Percentiles rank a stretch among this genome's conserved stretches.
Conservation (phyloP, 306 rosid genomes). For the Pterocarpus macrocarpus region DNA sequence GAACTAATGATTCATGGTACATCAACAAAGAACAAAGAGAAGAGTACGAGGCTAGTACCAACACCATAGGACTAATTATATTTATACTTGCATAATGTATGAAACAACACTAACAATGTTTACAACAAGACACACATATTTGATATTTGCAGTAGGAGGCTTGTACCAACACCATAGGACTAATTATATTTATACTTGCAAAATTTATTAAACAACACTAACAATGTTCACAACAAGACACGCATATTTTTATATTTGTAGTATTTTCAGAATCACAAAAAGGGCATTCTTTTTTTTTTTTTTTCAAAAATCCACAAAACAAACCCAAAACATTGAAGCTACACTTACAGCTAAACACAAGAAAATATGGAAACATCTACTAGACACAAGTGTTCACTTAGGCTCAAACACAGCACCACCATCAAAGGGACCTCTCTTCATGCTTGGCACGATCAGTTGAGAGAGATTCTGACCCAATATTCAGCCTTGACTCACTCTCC, state of each 20-base stretch:
- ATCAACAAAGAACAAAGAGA: neutral
- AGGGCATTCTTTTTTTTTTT: conserved; percentile 31
- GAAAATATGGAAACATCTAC: neutral
- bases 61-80: neutral
- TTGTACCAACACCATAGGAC: neutral
- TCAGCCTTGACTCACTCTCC: conserved; percentile 15
- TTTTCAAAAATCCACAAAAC: conserved; percentile 31
- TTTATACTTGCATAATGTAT: neutral
- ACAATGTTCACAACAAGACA: conserved; percentile 22
- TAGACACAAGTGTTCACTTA: neutral
- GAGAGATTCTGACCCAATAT: no score
- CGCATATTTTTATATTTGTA: neutral
- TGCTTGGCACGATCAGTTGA: no score
- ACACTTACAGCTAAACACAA: neutral
- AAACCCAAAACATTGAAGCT: conserved; percentile 26
- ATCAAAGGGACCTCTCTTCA: no score
- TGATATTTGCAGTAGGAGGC: neutral
- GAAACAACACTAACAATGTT: neutral
- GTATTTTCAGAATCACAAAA: conserved; percentile 10
- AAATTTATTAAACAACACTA: neutral
- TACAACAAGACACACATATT: conserved; percentile 15
- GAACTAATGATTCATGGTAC: neutral
- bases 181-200: neutral
- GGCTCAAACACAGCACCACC: conserved; percentile 10
- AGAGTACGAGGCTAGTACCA: neutral